Base-by-base conservation (phyloP, 768 basidiomycete species). In the Pulveroboletus sp. region DNA sequence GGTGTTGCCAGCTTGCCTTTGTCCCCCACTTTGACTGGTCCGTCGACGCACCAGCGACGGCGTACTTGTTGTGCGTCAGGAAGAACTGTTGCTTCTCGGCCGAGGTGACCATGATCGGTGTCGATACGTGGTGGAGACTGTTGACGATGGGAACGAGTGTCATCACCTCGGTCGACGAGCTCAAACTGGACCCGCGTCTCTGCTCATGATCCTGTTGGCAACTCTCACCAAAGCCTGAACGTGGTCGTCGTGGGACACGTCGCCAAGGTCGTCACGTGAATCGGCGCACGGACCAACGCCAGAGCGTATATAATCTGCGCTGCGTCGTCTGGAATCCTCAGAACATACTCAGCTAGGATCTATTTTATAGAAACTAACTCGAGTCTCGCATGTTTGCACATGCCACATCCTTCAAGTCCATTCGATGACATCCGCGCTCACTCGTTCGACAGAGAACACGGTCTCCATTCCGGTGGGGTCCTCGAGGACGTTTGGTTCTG, bases 341-440 rank as follows among this genome's bases (percentile, higher is more conserved):
- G 82, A 83, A 81, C 81, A 83, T 83, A 83, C 82, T 83, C 82
- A 80, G 79, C 77, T 80, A 83, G 81, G 81, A 83, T 83, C 81
- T 83, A 79, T 83, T 83, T 64, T 81, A 82, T 80, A 83, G 82
- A 79, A 80, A 80, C 81, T 82, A 78, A 82, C 82, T 69, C 79
- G 81, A 81, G 80, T 83, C 80, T 82, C 78, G 82, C 82, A 83
- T 82, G 80, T 82, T 81, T 81, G 82, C 73, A 76, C 80, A 81
- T 83, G 82, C 81, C 81, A 65, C 77, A 77, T 77, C 71, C 75
- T 80, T 82, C 76, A 80, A 76, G 75, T 83, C 77, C 80, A 79
- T 69, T 79, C 77, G 82, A 84, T 84, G 82, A 83, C 73, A 73
- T 70, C 47, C 59, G 77, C 78, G 73, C 77, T 76, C 77, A 63